Conservation (phyloP, 1,139 yeast species). For the Ogataea hybrid region DNA sequence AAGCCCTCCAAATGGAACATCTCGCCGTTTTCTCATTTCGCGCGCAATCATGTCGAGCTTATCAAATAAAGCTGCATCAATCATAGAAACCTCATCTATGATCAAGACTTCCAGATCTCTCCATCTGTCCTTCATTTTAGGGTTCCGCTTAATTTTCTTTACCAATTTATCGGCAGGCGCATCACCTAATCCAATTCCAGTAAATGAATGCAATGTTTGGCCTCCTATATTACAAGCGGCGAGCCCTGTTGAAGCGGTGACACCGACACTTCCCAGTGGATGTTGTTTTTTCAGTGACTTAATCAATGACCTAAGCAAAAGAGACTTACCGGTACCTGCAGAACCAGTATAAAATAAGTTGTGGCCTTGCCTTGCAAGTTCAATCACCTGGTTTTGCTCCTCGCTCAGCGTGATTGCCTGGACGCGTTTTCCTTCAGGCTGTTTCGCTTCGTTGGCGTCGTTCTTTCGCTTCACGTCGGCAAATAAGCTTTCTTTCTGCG, state of each 20-base stretch:
- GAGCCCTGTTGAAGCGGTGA: constrained; percentile 89
- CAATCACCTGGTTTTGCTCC: constrained; percentile 71
- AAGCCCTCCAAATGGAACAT: constrained; percentile 81
- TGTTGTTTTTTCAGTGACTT: constrained; percentile 49
- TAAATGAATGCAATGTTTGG: constrained; percentile 76
- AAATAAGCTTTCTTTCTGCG: constrained; percentile 15
- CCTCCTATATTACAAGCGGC: constrained; percentile 96
- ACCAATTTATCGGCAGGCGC: constrained; percentile 44
- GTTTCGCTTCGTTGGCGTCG: neutral
- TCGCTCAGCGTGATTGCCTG: constrained; percentile 47
- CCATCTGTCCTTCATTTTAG: constrained; percentile 63
- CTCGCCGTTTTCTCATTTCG: constrained; percentile 42
- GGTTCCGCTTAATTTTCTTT: constrained; percentile 55
- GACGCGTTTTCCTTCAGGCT: constrained; percentile 17
- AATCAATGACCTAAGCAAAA: constrained; percentile 69
- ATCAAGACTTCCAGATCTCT: constrained; percentile 56
- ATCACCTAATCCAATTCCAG: constrained; percentile 80
- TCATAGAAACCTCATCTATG: constrained; percentile 89
- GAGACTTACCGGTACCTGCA: constrained; percentile 95
- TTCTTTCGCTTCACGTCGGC: neutral
- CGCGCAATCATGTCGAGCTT: constrained; percentile 68
- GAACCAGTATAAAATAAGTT: constrained; percentile 89
- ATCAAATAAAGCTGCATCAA: constrained; percentile 71
- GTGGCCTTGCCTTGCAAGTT: constrained; percentile 58
- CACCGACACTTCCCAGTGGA: constrained; percentile 53